phyloP scores from a whole-genome alignment of 2,329 filamentous ascomycete species.

The Diaporthe sp. region DNA sequence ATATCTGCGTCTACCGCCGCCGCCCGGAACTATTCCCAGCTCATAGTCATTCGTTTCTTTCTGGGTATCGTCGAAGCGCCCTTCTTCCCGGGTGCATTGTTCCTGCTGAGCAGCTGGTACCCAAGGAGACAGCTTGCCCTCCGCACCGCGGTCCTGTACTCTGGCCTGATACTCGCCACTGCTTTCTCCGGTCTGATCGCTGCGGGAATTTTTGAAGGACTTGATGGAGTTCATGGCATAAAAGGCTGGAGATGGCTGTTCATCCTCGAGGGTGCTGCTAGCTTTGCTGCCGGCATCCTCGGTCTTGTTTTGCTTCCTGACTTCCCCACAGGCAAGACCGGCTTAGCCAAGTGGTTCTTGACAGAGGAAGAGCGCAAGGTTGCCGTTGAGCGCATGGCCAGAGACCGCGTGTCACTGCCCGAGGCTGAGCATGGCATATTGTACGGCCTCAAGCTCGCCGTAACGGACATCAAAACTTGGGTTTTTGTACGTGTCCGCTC shows the following conservation, averaged over 20 bases:
- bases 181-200: slow-evolving; percentile 76
- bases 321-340: neutral
- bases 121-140: slow-evolving; percentile 74
- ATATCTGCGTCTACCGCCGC: slow-evolving; percentile 54
- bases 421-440: neutral
- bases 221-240: slow-evolving; percentile 57
- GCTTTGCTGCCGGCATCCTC: slow-evolving; percentile 46
- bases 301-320: slow-evolving; percentile 46
- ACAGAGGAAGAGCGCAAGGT: slow-evolving; percentile 19
- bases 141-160: slow-evolving; percentile 69
- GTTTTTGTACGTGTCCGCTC: slow-evolving; percentile 8
- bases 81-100: slow-evolving; percentile 57
- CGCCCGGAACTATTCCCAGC: slow-evolving; percentile 55
- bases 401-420: neutral
- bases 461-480: neutral
- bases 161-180: slow-evolving; percentile 74
- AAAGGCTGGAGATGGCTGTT: slow-evolving; percentile 54
- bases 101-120: slow-evolving; percentile 73
- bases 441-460: neutral
- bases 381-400: slow-evolving; percentile 18
- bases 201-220: slow-evolving; percentile 72
- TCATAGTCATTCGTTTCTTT: slow-evolving; percentile 58
- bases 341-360: slow-evolving; percentile 7
- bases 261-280: slow-evolving; percentile 22
- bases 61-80: slow-evolving; percentile 58